A percentile compares a stretch with the other conserved stretches of the same genome.
Evolutionary conservation across 371 early-diverging fungal species (phyloP).

Genomic region (Syncephalis fuscata): DNA sequence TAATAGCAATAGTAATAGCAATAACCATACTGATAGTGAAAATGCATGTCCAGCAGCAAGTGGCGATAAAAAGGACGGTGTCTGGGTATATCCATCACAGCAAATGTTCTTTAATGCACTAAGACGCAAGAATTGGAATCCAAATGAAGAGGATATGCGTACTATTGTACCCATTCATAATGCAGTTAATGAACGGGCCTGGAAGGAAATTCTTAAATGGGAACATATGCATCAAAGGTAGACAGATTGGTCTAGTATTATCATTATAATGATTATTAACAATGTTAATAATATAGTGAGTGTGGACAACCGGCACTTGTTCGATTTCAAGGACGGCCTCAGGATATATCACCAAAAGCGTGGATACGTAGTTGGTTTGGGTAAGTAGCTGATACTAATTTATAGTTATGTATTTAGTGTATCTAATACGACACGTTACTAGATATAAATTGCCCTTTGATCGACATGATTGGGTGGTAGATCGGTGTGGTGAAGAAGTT

Average conservation of each 20-base stretch:
- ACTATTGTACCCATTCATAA: slow-evolving; percentile 96
- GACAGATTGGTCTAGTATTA: slow-evolving; percentile 1
- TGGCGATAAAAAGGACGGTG: background rate
- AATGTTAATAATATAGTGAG: background rate
- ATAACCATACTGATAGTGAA: too few species aligned
- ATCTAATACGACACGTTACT: background rate
- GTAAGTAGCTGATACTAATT: background rate
- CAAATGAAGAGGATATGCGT: slow-evolving; percentile 75
- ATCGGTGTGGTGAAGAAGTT: slow-evolving; percentile 50
- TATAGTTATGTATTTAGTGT: background rate
- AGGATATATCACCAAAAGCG: slow-evolving; percentile 4
- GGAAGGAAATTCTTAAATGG: slow-evolving; percentile 88
- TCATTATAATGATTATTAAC: background rate
- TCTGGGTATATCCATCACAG: slow-evolving; percentile 92
- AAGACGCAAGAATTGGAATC: slow-evolving; percentile 83
- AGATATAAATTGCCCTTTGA: slow-evolving; percentile 37
- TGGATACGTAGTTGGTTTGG: slow-evolving; percentile 2
- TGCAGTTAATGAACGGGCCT: slow-evolving; percentile 88
- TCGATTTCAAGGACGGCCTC: slow-evolving; percentile 4
- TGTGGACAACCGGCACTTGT: slow-evolving; percentile 2
- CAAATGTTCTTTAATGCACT: slow-evolving; percentile 95
- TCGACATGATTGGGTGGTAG: slow-evolving; percentile 67
- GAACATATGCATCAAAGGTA: slow-evolving; percentile 61
- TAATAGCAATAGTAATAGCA: too few species aligned
- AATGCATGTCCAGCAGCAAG: too few species aligned